A percentile compares a stretch with the other conserved stretches of the same genome.
Evolutionary conservation across 192 early-diverging fungal species (phyloP).

Genomic region (Coemansia sp.): DNA sequence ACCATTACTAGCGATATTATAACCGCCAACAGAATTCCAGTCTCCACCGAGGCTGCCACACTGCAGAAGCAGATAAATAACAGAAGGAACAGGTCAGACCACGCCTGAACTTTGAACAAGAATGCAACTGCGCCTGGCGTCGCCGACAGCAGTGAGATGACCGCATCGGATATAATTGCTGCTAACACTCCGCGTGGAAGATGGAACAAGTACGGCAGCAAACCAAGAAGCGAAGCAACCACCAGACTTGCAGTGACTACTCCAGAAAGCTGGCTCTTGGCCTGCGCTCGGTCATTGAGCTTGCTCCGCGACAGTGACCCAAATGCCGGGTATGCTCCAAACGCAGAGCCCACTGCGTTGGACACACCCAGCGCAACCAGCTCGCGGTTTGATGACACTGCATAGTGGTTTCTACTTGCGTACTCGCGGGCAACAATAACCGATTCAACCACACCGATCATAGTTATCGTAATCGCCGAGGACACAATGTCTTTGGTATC

Average conservation of each 20-base stretch:
- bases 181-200: constrained; percentile 80
- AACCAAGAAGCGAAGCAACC: constrained; percentile 73
- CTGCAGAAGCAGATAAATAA: constrained; percentile 88
- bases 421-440: constrained; percentile 94
- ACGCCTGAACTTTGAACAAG: constrained; percentile 74
- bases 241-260: constrained; percentile 79
- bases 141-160: constrained; percentile 72
- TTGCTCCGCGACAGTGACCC: constrained; percentile 90
- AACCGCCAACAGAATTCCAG: constrained; percentile 90
- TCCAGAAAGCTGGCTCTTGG: constrained; percentile 84
- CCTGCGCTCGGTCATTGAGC: constrained; percentile 92
- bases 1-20: constrained; percentile 86
- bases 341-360: constrained; percentile 81
- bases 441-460: constrained; percentile 97
- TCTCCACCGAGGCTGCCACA: constrained; percentile 86
- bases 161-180: constrained; percentile 83
- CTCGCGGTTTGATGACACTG: constrained; percentile 93
- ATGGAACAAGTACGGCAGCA: constrained; percentile 82
- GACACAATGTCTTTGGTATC: constrained; percentile 70
- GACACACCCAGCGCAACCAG: constrained; percentile 92
- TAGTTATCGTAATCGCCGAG: constrained; percentile 84
- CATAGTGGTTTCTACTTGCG: constrained; percentile 86
- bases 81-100: constrained; percentile 81
- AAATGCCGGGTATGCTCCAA: constrained; percentile 78
- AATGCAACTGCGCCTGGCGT: constrained; percentile 77